A percentile compares a stretch with the other conserved stretches of the same genome.
phyloP scores from a whole-genome alignment of 2,329 filamentous ascomycete species.

The Ascochyta viciae-villosae region DNA sequence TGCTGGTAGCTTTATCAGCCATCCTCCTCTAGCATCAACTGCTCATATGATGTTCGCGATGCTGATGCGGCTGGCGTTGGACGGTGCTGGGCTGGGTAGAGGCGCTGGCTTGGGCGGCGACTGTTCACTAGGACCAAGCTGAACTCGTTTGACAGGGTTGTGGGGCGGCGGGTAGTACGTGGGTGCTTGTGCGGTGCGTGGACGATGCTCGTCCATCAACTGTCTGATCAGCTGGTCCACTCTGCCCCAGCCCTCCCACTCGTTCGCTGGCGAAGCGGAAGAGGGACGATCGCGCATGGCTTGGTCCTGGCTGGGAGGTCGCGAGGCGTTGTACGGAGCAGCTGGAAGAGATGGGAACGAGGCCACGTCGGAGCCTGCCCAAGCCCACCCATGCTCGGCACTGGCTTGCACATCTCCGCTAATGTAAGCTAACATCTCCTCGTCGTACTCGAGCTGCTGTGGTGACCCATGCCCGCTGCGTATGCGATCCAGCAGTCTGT shows the following conservation, averaged over 20 bases:
- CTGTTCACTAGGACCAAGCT: constrained; percentile 37
- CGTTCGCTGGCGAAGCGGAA: constrained; percentile 62
- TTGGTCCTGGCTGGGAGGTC: constrained; percentile 27
- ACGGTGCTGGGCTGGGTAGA: constrained; percentile 36
- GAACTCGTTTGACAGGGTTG: constrained; percentile 47
- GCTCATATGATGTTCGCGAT: constrained; percentile 55
- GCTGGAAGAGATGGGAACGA: not conserved
- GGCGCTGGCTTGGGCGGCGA: constrained; percentile 28
- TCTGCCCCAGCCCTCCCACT: constrained; percentile 83
- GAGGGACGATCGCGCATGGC: constrained; percentile 52
- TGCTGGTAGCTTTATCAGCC: not conserved
- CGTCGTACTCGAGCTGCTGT: constrained; percentile 67
- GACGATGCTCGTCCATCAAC: constrained; percentile 58
- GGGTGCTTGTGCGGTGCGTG: constrained; percentile 29
- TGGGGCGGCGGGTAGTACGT: constrained; percentile 49
- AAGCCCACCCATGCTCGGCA: constrained; percentile 82
- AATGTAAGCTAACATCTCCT: constrained; percentile 86
- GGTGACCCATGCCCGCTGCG: constrained; percentile 51
- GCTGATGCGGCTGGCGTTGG: constrained; percentile 54
- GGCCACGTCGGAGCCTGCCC: constrained; percentile 60
- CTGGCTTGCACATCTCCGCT: constrained; percentile 85
- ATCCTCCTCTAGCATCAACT: constrained; percentile 1
- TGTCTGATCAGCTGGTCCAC: constrained; percentile 70
- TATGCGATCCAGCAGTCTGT: constrained; percentile 66
- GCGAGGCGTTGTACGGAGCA: not conserved